Base-by-base conservation (phyloP, 2,329 filamentous ascomycete species). In the Juglanconis juglandina region DNA sequence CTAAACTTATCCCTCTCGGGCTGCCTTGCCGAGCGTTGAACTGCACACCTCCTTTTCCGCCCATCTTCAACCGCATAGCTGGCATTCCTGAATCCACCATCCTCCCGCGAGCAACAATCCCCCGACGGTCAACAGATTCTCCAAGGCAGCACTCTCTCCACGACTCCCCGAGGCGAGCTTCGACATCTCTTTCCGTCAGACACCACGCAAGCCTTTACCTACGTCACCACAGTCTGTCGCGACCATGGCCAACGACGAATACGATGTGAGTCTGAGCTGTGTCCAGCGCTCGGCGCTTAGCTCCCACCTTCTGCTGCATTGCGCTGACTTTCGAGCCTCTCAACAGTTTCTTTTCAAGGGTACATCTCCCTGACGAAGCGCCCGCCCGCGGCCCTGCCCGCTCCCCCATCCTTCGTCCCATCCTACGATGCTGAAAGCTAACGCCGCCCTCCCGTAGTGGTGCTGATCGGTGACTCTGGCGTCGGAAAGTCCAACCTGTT, bases 401-500 rank as follows among this genome's bases (percentile, higher is more conserved):
- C 65, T 49, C 55, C 53, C 42, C 68, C 68, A 24, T 64, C 69
- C 63, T 67, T 68, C 69, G 70, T 66, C 71, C 24, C 24, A 24
- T 32, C 61, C 51, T 62, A 58, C 65, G 64, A 67, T 69, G 66
- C 71, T 72, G 68, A 69, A 61, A 58, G 71, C 59, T 71, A 63
- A 69, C 68, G 46, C 44, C 42, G n/a, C 50, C 42, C 24, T 54
- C 51, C 50, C 62, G 66, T 73, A 96, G 94, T 98, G 75, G 95
- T 99, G 76, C 84, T 99, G 77, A 99, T 99, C 76, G 95, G 95
- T 87, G 95, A 99, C 82, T 97, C 93, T 69, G 95, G 95, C 72
- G 95, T 99, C 79, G 95, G 95, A 83, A 99, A 99, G 85, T 99
- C 95, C 83, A 99, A 99, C 82, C 91, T 99, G 71, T 85, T 99